Evolutionary conservation across 1,139 yeast species (phyloP).

Genomic region (Martiniozyma asiatica): DNA sequence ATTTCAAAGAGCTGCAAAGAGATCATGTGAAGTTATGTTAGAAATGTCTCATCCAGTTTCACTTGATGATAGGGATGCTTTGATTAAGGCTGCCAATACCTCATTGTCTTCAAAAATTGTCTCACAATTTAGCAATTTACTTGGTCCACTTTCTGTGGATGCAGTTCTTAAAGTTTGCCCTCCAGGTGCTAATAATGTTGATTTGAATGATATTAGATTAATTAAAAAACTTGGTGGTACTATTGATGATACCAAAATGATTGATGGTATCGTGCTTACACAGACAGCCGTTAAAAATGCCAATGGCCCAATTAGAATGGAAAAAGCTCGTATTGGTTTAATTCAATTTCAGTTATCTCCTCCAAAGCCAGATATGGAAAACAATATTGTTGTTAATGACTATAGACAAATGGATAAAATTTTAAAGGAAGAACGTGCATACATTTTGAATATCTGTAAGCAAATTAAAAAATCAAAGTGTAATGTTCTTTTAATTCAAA

Average conservation of each 20-base stretch:
- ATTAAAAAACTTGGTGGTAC: conserved; percentile 96
- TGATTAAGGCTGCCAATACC: conserved; percentile 87
- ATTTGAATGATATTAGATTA: conserved; percentile 74
- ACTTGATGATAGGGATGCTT: conserved; percentile 64
- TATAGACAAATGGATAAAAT: conserved; percentile 99
- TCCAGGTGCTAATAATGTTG: conserved; percentile 50
- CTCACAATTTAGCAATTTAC: conserved; percentile 71
- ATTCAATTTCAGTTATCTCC: conserved; percentile 96
- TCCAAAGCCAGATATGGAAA: conserved; percentile 98
- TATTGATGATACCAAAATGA: conserved; percentile 87
- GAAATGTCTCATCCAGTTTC: conserved; percentile 77
- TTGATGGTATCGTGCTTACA: conserved; percentile 87
- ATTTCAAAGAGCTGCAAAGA: conserved; percentile 82
- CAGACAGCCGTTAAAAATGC: conserved; percentile 83
- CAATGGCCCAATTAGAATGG: conserved; percentile 93
- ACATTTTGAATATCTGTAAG: conserved; percentile 85
- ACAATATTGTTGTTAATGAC: conserved; percentile 92
- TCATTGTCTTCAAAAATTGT: conserved; percentile 92
- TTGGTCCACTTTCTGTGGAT: conserved; percentile 93
- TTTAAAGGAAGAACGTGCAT: conserved; percentile 93
- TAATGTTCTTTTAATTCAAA: conserved; percentile 86
- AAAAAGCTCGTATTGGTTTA: conserved; percentile 85
- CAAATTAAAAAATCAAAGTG: conserved; percentile 95
- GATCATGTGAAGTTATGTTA: conserved; percentile 74
- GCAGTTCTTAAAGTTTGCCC: conserved; percentile 63